phyloP scores from a whole-genome alignment of 2,329 filamentous ascomycete genomes.

The Mollisiaceae sp. region DNA sequence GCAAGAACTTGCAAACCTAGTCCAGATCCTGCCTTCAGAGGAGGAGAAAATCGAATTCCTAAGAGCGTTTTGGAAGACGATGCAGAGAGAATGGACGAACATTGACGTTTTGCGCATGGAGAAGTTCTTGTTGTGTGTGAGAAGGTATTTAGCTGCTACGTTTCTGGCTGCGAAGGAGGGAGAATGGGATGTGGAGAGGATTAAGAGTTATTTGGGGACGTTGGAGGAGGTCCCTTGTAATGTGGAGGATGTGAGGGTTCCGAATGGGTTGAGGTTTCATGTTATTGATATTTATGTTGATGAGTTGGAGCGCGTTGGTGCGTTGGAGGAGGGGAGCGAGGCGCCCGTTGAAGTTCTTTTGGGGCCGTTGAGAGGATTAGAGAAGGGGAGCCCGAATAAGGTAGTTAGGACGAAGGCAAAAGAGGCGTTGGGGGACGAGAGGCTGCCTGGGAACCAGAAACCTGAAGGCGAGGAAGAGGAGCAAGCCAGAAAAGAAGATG shows the following conservation, averaged over 20 bases:
- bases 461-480: slow-evolving; percentile 24
- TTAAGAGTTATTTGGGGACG: slow-evolving; percentile 53
- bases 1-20: slow-evolving; percentile 74
- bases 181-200: slow-evolving; percentile 44
- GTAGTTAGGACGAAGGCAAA: slow-evolving; percentile 71
- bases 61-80: slow-evolving; percentile 72
- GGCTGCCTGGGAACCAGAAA: slow-evolving; percentile 67
- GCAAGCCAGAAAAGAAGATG: slow-evolving; percentile 44
- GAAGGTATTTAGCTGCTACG: slow-evolving; percentile 76
- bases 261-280: slow-evolving; percentile 86
- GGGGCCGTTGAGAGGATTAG: slow-evolving; percentile 50
- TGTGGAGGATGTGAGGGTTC: slow-evolving; percentile 57
- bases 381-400: slow-evolving; percentile 66
- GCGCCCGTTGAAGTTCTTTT: slow-evolving; percentile 47
- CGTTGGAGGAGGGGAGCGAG: slow-evolving; percentile 49
- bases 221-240: slow-evolving; percentile 52
- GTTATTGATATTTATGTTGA: slow-evolving; percentile 91
- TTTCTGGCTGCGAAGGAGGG: slow-evolving; percentile 53
- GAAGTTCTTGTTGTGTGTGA: slow-evolving; percentile 87
- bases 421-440: slow-evolving; percentile 75
- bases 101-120: slow-evolving; percentile 83
- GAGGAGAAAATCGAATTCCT: slow-evolving; percentile 53
- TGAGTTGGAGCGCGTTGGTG: slow-evolving; percentile 76
- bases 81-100: slow-evolving; percentile 70
- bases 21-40: slow-evolving; percentile 59